Evolutionary conservation across 2,329 filamentous ascomycete genomes (phyloP).

Genomic region (Venturia nashicola): DNA sequence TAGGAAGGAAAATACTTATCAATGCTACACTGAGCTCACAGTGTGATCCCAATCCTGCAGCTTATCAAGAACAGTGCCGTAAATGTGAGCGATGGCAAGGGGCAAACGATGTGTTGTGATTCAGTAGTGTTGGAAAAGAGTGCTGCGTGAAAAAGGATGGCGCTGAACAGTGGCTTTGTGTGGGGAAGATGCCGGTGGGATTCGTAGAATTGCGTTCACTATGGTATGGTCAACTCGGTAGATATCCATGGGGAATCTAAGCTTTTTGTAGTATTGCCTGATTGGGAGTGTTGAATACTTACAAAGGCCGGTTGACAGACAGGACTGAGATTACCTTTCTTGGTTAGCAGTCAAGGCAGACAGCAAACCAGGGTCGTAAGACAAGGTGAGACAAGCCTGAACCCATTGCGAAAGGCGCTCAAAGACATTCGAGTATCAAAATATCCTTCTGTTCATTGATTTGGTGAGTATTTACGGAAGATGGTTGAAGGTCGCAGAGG

Average conservation of each 20-base stretch:
- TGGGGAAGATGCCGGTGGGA: background rate
- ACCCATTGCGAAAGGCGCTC: background rate
- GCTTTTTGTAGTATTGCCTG: conserved; percentile 2
- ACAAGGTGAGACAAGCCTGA: background rate
- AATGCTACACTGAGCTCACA: background rate
- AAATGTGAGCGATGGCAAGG: background rate
- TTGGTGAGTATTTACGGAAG: background rate
- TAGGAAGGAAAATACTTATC: background rate
- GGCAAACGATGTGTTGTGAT: background rate
- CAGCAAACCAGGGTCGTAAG: background rate
- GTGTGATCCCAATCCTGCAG: background rate
- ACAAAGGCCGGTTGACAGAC: background rate
- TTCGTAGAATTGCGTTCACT: background rate
- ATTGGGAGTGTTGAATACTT: background rate
- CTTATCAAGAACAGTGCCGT: background rate
- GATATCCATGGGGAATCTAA: background rate
- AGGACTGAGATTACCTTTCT: background rate
- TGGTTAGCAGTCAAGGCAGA: background rate
- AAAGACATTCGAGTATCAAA: background rate
- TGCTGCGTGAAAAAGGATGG: background rate
- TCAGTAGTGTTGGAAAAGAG: background rate
- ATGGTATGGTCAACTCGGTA: background rate
- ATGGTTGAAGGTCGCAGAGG: background rate
- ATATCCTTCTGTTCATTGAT: background rate
- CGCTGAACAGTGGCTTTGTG: background rate